A percentile compares a stretch with the other conserved stretches of the same genome.
Evolutionary conservation across 2,329 filamentous ascomycete genomes (phyloP).

Genomic region (Drechslerella stenobrocha): DNA sequence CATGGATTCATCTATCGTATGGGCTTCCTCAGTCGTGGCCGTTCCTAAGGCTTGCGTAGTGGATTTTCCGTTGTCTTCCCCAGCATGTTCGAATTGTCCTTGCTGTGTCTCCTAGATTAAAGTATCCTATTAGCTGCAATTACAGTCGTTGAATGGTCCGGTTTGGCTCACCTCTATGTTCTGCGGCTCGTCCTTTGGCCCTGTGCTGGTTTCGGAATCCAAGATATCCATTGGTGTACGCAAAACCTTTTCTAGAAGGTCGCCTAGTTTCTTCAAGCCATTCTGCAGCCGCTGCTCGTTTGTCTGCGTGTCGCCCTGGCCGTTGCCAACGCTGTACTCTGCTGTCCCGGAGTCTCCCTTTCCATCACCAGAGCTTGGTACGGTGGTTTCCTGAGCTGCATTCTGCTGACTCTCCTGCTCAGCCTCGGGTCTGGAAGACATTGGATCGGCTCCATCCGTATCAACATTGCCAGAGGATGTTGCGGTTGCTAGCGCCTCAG

Average conservation of each 20-base stretch:
- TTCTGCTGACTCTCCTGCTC: conserved; percentile 49
- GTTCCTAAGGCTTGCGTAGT: conserved; percentile 90
- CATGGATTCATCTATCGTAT: conserved; percentile 83
- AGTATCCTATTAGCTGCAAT: conserved; percentile 5
- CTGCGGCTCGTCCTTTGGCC: conserved; percentile 60
- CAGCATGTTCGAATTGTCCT: conserved; percentile 90
- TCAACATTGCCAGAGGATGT: conserved; percentile 49
- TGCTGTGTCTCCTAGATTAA: conserved; percentile 67
- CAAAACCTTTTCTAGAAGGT: conserved; percentile 91
- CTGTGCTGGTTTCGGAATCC: conserved; percentile 63
- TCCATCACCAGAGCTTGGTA: conserved; percentile 28
- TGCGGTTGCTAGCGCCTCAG: conserved; percentile 47
- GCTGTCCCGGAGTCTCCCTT: conserved; percentile 30
- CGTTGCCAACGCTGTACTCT: conserved; percentile 30
- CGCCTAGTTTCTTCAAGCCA: conserved; percentile 91
- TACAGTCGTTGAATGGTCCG: conserved; percentile 50
- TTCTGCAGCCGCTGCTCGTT: conserved; percentile 60
- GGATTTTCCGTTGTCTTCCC: conserved; percentile 76
- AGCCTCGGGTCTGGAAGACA: conserved; percentile 48
- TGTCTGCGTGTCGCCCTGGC: conserved; percentile 42
- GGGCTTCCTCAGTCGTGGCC: conserved; percentile 82
- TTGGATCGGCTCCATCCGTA: conserved; percentile 48
- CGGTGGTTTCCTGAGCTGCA: conserved; percentile 39
- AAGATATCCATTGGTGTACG: conserved; percentile 81
- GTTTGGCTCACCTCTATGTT: conserved; percentile 52